phyloP scores from a whole-genome alignment of 129 eudicot species.

The Escallonia herrerae region DNA sequence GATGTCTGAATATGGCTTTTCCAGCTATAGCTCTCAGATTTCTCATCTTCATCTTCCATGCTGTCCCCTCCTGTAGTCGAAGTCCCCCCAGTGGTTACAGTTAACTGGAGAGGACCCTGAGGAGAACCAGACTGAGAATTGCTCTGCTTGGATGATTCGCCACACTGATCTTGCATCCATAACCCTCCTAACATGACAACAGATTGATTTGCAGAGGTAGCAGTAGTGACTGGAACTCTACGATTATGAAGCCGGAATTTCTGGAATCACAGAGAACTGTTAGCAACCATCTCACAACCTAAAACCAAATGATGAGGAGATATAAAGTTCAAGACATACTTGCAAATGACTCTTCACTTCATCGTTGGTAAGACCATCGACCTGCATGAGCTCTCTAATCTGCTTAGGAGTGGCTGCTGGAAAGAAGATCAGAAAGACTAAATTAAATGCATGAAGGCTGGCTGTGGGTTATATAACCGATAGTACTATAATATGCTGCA shows the following conservation, averaged over 20 bases:
- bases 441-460: neutral
- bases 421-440: conserved; percentile 17
- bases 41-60: conserved; percentile 70
- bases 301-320: neutral
- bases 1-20: neutral
- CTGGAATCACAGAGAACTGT: conserved; percentile 30
- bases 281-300: neutral
- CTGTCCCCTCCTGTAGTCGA: conserved; percentile 51
- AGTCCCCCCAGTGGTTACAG: conserved; percentile 40
- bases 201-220: conserved; percentile 21
- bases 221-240: conserved; percentile 24
- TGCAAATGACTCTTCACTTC: conserved; percentile 99
- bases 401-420: conserved; percentile 95
- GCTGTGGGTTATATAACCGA: neutral
- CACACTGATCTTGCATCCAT: conserved; percentile 44
- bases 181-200: conserved; percentile 23
- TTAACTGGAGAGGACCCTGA: conserved; percentile 60
- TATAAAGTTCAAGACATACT: conserved; percentile 33
- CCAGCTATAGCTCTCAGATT: conserved; percentile 59
- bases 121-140: conserved; percentile 65
- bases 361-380: conserved; percentile 85
- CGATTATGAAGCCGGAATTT: conserved; percentile 77
- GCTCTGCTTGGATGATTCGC: conserved; percentile 48
- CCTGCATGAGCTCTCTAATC: conserved; percentile 90
- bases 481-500: neutral